These are phyloP conservation scores for Colletotrichum scovillei DNA, from an alignment of 2,329 filamentous ascomycete species.

Conservation along the genomic window DNA sequence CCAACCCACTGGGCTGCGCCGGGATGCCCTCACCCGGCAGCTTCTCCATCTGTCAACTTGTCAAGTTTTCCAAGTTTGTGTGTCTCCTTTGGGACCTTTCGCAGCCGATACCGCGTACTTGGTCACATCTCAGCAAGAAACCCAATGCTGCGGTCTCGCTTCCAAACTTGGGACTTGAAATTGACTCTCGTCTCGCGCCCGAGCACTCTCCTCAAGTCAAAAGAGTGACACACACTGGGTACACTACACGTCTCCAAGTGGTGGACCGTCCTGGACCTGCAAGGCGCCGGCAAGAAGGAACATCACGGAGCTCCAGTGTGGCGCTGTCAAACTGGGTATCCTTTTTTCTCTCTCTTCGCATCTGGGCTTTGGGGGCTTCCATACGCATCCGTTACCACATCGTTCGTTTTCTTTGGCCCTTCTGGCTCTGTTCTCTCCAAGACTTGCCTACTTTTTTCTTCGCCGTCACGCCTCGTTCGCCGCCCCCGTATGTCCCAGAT, in stretches of 20 bases:
- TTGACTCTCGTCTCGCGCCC: background rate
- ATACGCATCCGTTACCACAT: background rate
- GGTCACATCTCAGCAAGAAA: background rate
- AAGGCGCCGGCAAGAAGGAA: slow-evolving; percentile 31
- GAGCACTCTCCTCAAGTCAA: background rate
- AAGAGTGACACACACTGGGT: slow-evolving; percentile 13
- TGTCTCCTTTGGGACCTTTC: background rate
- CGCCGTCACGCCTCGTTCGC: background rate
- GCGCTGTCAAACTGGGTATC: slow-evolving; percentile 23
- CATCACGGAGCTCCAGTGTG: slow-evolving; percentile 18
- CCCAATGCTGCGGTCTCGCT: background rate
- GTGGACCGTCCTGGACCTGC: slow-evolving; percentile 8
- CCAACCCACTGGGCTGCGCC: background rate
- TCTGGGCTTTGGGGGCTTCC: background rate
- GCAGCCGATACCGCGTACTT: slow-evolving; percentile 1
- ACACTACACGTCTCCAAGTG: slow-evolving; percentile 1
- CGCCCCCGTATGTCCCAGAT: slow-evolving; percentile 2
- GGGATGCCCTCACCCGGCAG: background rate
- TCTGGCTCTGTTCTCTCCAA: background rate
- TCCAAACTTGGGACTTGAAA: background rate
- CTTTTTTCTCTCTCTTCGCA: background rate
- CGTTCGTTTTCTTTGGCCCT: background rate
- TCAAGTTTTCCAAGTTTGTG: background rate
- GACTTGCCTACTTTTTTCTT: background rate
- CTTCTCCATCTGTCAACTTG: background rate